A percentile compares a stretch with the other conserved stretches of the same genome.
Evolutionary conservation across 352 stramenopile genomes (phyloP).

Genomic region (Phytophthora meadii): DNA sequence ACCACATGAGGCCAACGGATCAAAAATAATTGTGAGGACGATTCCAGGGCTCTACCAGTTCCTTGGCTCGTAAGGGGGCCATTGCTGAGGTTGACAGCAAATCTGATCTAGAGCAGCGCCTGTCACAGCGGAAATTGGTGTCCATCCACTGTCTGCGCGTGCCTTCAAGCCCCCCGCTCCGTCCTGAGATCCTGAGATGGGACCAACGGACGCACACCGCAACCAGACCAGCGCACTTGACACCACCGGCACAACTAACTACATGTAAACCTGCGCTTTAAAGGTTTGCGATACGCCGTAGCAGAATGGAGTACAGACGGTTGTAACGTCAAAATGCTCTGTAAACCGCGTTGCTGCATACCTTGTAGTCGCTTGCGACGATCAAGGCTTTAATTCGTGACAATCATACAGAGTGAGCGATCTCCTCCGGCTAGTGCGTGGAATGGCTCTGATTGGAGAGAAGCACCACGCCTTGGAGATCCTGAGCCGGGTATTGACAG

Average conservation of each 20-base stretch:
- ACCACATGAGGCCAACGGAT: constrained; percentile 26
- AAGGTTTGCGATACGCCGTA: too few species aligned
- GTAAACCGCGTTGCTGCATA: too few species aligned
- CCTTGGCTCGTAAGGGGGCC: too few species aligned
- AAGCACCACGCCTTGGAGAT: neutral
- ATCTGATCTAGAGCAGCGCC: constrained; percentile 9
- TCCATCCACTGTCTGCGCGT: constrained; percentile 7
- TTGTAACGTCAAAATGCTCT: too few species aligned
- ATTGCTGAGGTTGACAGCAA: constrained; percentile 4
- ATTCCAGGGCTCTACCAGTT: neutral
- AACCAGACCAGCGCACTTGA: too few species aligned
- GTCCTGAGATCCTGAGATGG: constrained; percentile 17
- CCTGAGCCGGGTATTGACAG: neutral
- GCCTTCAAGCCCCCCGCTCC: constrained; percentile 1
- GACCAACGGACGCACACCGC: neutral
- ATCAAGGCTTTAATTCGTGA: neutral
- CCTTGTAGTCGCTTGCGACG: too few species aligned
- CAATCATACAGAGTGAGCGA: neutral
- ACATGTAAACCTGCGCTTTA: too few species aligned
- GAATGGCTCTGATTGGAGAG: constrained; percentile 2
- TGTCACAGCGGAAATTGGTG: constrained; percentile 17
- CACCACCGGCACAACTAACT: too few species aligned
- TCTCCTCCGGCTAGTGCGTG: neutral
- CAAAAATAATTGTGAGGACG: constrained; percentile 17
- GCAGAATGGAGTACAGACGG: too few species aligned